phyloP scores from a whole-genome alignment of 495 filamentous ascomycete species.

The Trichoderma virens region DNA sequence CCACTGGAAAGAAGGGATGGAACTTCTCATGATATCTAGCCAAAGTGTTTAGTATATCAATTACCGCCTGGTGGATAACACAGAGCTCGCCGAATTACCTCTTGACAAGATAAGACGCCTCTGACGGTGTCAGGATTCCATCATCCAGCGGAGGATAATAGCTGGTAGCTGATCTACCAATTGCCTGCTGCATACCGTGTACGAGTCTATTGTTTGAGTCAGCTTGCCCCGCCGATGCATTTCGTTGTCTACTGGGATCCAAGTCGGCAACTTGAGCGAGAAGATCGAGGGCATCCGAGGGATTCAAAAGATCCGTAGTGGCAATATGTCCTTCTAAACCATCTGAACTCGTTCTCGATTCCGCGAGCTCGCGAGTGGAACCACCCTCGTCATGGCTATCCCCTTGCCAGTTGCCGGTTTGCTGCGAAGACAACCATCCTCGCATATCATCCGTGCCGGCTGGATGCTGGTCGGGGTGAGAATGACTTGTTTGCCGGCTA shows the following conservation, averaged over 20 bases:
- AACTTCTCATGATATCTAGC: slow-evolving; percentile 32
- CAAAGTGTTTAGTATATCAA: background rate
- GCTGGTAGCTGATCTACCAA: background rate
- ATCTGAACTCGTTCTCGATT: slow-evolving; percentile 13
- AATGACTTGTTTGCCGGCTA: background rate
- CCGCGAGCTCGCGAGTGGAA: background rate
- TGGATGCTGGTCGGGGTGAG: slow-evolving; percentile 18
- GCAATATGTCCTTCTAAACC: slow-evolving; percentile 27
- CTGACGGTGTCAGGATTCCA: background rate
- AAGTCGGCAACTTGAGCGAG: slow-evolving; percentile 38
- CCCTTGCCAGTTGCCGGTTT: background rate
- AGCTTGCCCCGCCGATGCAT: slow-evolving; percentile 13
- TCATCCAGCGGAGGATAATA: background rate
- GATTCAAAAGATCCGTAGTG: slow-evolving; percentile 36
- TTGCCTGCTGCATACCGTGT: background rate
- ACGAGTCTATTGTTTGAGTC: slow-evolving; percentile 5
- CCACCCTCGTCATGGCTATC: background rate
- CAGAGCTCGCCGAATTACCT: background rate
- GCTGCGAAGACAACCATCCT: background rate
- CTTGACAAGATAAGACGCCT: background rate
- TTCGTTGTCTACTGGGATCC: slow-evolving; percentile 11
- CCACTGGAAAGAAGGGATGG: slow-evolving; percentile 56
- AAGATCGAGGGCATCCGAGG: slow-evolving; percentile 39
- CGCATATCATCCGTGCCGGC: slow-evolving; percentile 1
- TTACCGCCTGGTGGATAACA: background rate